Base-by-base conservation (phyloP, 2,329 filamentous ascomycete species). In the Beauveria sp. region DNA sequence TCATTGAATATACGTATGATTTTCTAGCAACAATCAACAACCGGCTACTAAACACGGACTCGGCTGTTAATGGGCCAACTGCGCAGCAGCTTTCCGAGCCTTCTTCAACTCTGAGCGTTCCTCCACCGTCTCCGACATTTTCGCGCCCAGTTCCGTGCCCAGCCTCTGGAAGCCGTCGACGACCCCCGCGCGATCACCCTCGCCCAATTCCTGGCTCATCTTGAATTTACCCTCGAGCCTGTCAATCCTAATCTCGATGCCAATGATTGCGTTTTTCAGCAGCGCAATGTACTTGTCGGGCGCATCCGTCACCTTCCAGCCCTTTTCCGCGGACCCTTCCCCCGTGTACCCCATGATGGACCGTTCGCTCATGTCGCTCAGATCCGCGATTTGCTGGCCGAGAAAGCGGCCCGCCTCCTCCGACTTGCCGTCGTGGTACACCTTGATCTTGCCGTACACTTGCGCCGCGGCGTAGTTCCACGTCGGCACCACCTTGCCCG, bases 391-490 rank as follows among this genome's bases (percentile, higher is more conserved):
- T 67, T 87, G 84, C 51, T 68, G 73, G 0, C 71, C 63, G 10
- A 89, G 70, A 60, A 82, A 88, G 0, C 64, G 63, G 0, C 69
- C 67, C 0, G 83, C 82, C 24, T 78, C 75, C 0, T 72, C 66
- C 0, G 77, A 69, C 51, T 76, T 76, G 6, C 78, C 67, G 61
- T 88, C 81, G 61, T 73, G 79, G 64, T 79, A 83, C 4, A 88
- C 71, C 0, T 64, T 81, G 1, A 82, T 81, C 1, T 71, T 77
- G 1, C 86, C 86, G 65, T 88, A 88, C 0, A 77, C 83, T 70
- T 89, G 84, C 0, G 80, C 86, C 0, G 86, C 85, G 0, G 83
- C 77, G 66, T 89, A 90, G 70, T 90, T 86, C 87, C 86, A 89
- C 0, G 86, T 90, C 0, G 86, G 86, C 5, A 87, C 86, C 0